Base-by-base conservation (phyloP, 163 green algal genomes). In the Scenedesmus sp. region DNA sequence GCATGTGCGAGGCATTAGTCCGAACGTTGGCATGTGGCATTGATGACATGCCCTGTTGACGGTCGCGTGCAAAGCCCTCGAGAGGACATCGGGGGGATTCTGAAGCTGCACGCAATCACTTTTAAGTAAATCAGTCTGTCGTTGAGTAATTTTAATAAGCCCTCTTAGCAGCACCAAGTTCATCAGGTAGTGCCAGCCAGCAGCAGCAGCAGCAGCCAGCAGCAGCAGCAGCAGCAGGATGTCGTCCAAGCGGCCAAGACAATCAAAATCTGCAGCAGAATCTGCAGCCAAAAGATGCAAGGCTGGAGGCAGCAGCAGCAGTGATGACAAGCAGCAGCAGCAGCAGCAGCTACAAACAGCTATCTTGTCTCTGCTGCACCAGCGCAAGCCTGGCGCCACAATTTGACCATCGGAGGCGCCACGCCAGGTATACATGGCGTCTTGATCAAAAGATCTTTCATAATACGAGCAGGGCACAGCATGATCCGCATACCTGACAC, bases 321-420 rank as follows among this genome's bases (percentile, higher is more conserved):
- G 35, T 0, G 15, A 81, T 49, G 72, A 26, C n/a, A 49, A 30
- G 72, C 83, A 90, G 85, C 70, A 85, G 72, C 65, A 30, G 72
- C 83, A 90, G 85, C 70, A 85, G 72, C 65, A 83, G 70, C 85
- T 90, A 7, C 30, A 84, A n/a, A 18, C 30, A 24, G 61, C 72
- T 5, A 90, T 90, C 0, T 33, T 90, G 44, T 53, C 65, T 0
- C 46, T 90, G 6, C 46, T 90, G 46, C 70, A 30, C 33, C 42
- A 83, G 46, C 70, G 85, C 7, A 84, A 84, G 70, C 85, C 70
- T 46, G 85, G 85, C 24, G 85, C 85, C 37, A 90, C 85, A 26
- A 81, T 59, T 72, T 90, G 85, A 90, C 85, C 85, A 15, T 81
- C 49, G 1, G 85, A 90, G 18, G 85, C 43, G n/a, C 85, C 85